A percentile compares a stretch with the other conserved stretches of the same genome.
Conservation (phyloP, 2,329 filamentous ascomycete genomes). For the Botrytis deweyae region DNA sequence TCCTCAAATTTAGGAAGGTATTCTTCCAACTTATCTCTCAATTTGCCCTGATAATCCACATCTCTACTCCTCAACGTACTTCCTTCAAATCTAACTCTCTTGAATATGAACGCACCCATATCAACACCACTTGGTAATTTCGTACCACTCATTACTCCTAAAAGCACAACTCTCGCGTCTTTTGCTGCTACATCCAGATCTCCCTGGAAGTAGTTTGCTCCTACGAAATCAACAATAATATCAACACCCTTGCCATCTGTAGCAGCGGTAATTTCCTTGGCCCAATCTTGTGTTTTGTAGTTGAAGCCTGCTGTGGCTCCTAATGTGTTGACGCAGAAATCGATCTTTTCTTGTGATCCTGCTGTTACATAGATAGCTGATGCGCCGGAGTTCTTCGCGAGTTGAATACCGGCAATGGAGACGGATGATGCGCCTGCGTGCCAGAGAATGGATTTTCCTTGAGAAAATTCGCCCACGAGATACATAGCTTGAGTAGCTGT, state of each 20-base stretch:
- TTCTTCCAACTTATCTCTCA: conserved; percentile 74
- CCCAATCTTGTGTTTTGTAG: conserved; percentile 78
- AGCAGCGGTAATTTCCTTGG: conserved; percentile 64
- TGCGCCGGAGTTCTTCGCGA: conserved; percentile 67
- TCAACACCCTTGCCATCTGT: conserved; percentile 80
- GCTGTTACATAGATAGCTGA: conserved; percentile 77
- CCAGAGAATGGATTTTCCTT: conserved; percentile 78
- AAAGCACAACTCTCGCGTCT: conserved; percentile 73
- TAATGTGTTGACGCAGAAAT: conserved; percentile 71
- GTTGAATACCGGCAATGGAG: conserved; percentile 83
- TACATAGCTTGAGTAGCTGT: conserved; percentile 90
- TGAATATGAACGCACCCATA: conserved; percentile 68
- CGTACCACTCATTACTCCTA: conserved; percentile 72
- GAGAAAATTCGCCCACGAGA: conserved; percentile 69
- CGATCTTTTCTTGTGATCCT: conserved; percentile 74
- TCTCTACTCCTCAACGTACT: conserved; percentile 80
- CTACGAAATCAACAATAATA: conserved; percentile 83
- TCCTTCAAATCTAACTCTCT: conserved; percentile 78
- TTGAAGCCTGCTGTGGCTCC: conserved; percentile 81
- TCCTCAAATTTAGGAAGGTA: conserved; percentile 73
- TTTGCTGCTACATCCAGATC: conserved; percentile 74
- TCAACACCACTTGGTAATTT: conserved; percentile 68
- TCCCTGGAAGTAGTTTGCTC: conserved; percentile 73
- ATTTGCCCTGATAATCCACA: conserved; percentile 70
- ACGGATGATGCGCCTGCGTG: conserved; percentile 92